These are phyloP conservation scores for Botrytis tulipae DNA, from an alignment of 2,329 filamentous ascomycete genomes.

Conservation along the genomic window DNA sequence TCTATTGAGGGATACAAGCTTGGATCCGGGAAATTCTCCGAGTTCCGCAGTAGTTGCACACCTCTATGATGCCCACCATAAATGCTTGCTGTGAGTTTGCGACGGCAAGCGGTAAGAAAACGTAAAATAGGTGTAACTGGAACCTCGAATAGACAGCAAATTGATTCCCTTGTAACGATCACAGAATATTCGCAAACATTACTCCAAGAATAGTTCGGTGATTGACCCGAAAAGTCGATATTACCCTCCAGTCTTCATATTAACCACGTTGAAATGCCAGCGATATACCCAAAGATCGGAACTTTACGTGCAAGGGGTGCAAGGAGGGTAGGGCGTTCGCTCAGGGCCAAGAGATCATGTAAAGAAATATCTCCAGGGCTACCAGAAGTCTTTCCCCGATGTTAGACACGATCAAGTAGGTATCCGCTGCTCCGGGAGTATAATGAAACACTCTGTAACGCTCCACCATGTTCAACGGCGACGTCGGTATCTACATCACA, in stretches of 20 bases:
- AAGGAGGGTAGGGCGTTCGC: neutral
- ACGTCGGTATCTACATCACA: constrained; percentile 3
- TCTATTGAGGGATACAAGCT: constrained; percentile 1
- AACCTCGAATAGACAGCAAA: constrained; percentile 9
- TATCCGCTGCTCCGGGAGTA: constrained; percentile 19
- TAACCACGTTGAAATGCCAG: neutral
- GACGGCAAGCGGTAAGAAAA: constrained; percentile 19
- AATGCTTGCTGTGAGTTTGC: constrained; percentile 16
- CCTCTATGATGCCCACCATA: neutral
- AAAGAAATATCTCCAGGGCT: neutral
- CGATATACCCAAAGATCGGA: constrained; percentile 15
- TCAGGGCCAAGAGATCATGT: neutral
- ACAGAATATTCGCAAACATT: constrained; percentile 9
- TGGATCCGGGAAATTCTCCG: constrained; percentile 18
- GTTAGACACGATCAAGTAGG: constrained; percentile 23
- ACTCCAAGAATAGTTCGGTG: constrained; percentile 7
- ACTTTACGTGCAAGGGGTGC: constrained; percentile 1
- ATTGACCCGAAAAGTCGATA: neutral
- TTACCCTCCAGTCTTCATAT: neutral
- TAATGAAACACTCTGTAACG: constrained; percentile 22
- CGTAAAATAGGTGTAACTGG: constrained; percentile 14
- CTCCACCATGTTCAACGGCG: constrained; percentile 1
- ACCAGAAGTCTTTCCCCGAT: constrained; percentile 12
- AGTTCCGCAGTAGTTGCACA: constrained; percentile 13
- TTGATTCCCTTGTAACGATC: neutral